A percentile compares a stretch with the other conserved stretches of the same genome.
These are phyloP conservation scores for Geoglossum cookeanum DNA, from an alignment of 2,329 filamentous ascomycete genomes.

Conservation along the genomic window DNA sequence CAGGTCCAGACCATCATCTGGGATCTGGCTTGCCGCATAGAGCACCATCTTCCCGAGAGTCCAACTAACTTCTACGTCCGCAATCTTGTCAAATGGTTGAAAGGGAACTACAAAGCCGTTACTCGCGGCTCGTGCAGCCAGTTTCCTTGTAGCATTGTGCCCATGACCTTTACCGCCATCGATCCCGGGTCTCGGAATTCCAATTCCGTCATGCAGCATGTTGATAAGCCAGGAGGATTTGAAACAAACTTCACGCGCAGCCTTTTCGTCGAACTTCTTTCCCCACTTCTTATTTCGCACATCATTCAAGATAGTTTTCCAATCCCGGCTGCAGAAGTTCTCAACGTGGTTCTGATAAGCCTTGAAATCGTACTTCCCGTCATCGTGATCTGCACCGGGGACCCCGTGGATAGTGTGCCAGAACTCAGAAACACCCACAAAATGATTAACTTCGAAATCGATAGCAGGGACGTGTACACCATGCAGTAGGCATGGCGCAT, in stretches of 20 bases:
- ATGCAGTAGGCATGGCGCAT: conserved; percentile 74
- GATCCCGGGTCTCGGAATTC: conserved; percentile 67
- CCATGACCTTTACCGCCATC: conserved; percentile 38
- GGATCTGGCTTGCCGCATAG: conserved; percentile 78
- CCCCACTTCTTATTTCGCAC: conserved; percentile 50
- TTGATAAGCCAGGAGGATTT: conserved; percentile 98
- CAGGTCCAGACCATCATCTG: conserved; percentile 39
- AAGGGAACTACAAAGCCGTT: conserved; percentile 71
- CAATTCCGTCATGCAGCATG: conserved; percentile 87
- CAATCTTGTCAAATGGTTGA: conserved; percentile 81
- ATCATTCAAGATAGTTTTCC: conserved; percentile 53
- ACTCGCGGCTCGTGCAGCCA: conserved; percentile 47
- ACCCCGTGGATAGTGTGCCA: conserved; percentile 97
- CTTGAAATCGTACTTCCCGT: conserved; percentile 70
- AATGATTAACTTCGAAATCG: conserved; percentile 94
- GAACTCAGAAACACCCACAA: conserved; percentile 93
- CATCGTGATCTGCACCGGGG: conserved; percentile 58
- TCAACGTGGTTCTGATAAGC: conserved; percentile 74
- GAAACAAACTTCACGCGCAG: conserved; percentile 80
- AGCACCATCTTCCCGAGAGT: conserved; percentile 92
- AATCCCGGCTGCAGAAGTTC: conserved; percentile 69
- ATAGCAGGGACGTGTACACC: conserved; percentile 87
- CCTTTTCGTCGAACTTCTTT: conserved; percentile 52
- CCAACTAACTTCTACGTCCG: conserved; percentile 87
- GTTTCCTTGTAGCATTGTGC: conserved; percentile 54